Conservation (phyloP, 768 basidiomycete species). For the Tulasnella sp. region DNA sequence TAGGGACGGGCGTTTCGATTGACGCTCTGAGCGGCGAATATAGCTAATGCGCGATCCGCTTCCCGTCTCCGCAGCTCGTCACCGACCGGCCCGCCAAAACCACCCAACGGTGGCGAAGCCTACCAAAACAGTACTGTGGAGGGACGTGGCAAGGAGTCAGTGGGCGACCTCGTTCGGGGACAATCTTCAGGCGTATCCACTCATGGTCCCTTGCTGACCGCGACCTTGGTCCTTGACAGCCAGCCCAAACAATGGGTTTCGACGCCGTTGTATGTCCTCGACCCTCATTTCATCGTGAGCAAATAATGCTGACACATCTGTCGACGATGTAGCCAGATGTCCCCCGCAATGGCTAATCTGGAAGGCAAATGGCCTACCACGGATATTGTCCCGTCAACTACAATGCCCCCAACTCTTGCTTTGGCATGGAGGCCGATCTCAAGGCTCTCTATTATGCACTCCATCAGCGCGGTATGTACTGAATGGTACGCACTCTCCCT, state of each 20-base stretch:
- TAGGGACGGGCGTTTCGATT: no score
- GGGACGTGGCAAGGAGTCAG: conserved; percentile 27
- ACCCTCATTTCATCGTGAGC: no score
- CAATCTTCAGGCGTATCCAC: background rate
- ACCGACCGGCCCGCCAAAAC: conserved; percentile 6
- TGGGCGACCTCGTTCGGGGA: background rate
- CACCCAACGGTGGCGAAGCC: conserved; percentile 10
- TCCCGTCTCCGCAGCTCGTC: background rate
- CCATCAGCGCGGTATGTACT: conserved; percentile 72
- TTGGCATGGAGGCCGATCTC: conserved; percentile 69
- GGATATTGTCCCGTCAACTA: conserved; percentile 69
- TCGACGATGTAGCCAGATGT: conserved; percentile 32
- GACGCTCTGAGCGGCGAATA: background rate
- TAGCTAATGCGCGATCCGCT: background rate
- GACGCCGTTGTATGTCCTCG: conserved; percentile 10
- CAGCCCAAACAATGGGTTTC: conserved; percentile 18
- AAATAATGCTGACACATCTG: no score
- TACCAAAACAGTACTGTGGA: conserved; percentile 12
- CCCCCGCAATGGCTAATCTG: conserved; percentile 71
- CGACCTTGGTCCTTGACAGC: background rate
- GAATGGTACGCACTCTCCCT: conserved; percentile 48
- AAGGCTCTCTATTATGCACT: conserved; percentile 61
- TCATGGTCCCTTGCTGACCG: background rate
- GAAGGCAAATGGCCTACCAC: conserved; percentile 73
- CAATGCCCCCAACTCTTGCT: conserved; percentile 59